Evolutionary conservation across 495 filamentous ascomycete species (phyloP).

Genomic region (Talaromyces proteolyticus): DNA sequence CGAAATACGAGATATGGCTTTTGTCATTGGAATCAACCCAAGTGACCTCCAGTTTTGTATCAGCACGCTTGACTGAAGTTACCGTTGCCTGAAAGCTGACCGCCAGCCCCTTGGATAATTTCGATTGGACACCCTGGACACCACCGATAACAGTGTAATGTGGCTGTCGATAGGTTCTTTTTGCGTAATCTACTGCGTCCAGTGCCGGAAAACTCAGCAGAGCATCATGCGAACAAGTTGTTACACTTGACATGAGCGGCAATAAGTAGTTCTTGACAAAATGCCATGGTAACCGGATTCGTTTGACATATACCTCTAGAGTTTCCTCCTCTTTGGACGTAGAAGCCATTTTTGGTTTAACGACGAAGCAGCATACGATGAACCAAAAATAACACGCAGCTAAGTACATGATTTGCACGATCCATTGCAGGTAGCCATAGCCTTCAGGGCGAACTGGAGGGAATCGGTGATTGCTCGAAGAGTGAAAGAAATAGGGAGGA

Average conservation of each 20-base stretch:
- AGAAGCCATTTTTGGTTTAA: slow-evolving; percentile 20
- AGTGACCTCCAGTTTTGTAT: slow-evolving; percentile 10
- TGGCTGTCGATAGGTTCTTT: slow-evolving; percentile 31
- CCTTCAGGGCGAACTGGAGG: slow-evolving; percentile 29
- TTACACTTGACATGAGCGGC: slow-evolving; percentile 45
- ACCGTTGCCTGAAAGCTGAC: slow-evolving; percentile 16
- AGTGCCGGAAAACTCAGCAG: slow-evolving; percentile 44
- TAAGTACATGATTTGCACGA: slow-evolving; percentile 33
- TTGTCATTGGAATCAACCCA: slow-evolving; percentile 8
- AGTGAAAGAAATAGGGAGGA: slow-evolving; percentile 32
- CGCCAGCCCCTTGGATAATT: slow-evolving; percentile 24
- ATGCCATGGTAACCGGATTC: slow-evolving; percentile 38
- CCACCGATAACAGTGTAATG: slow-evolving; percentile 45
- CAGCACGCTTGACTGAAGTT: slow-evolving; percentile 10
- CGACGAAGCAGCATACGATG: slow-evolving; percentile 37
- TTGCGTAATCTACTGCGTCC: slow-evolving; percentile 43
- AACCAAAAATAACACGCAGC: slow-evolving; percentile 42
- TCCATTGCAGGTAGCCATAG: slow-evolving; percentile 15
- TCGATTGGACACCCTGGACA: slow-evolving; percentile 36
- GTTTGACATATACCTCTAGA: slow-evolving; percentile 31
- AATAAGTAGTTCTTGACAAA: slow-evolving; percentile 41
- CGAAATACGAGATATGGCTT: slow-evolving; percentile 9
- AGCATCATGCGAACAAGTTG: slow-evolving; percentile 45
- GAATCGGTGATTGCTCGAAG: slow-evolving; percentile 42
- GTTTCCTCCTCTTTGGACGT: slow-evolving; percentile 23